Conservation (phyloP, 2,329 filamentous ascomycete genomes). For the Amauroascus verrucosus region DNA sequence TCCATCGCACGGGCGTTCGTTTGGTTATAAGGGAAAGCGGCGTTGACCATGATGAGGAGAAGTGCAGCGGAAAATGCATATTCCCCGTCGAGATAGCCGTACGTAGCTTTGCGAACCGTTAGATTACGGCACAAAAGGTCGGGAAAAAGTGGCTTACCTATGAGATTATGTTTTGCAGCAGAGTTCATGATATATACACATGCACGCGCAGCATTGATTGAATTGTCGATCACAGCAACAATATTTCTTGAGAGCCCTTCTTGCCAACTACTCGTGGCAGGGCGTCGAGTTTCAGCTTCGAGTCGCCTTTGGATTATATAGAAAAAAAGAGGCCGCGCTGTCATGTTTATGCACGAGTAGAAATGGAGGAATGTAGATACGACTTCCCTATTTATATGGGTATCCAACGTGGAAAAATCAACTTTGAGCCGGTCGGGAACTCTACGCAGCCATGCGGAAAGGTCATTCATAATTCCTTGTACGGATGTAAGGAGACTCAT, state of each 20-base stretch:
- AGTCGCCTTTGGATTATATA: slow-evolving; percentile 44
- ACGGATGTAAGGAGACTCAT: slow-evolving; percentile 23
- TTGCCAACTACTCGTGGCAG: slow-evolving; percentile 32
- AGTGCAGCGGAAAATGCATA: slow-evolving; percentile 47
- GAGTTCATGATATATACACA: slow-evolving; percentile 42
- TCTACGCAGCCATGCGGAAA: slow-evolving; percentile 43
- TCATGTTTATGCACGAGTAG: slow-evolving; percentile 51
- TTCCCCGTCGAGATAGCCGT: slow-evolving; percentile 49
- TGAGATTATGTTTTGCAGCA: slow-evolving; percentile 41
- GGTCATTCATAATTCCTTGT: slow-evolving; percentile 41
- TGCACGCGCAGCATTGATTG: slow-evolving; percentile 42
- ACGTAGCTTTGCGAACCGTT: slow-evolving; percentile 36
- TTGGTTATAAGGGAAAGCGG: slow-evolving; percentile 41
- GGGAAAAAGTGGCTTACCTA: slow-evolving; percentile 31
- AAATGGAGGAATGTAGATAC: slow-evolving; percentile 47
- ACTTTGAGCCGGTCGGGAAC: slow-evolving; percentile 42
- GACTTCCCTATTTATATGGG: slow-evolving; percentile 39
- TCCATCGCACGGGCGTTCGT: slow-evolving; percentile 39
- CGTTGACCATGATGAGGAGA: slow-evolving; percentile 46
- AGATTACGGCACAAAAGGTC: not conserved
- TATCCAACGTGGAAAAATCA: slow-evolving; percentile 37
- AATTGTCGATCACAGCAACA: slow-evolving; percentile 44
- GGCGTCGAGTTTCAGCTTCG: slow-evolving; percentile 23
- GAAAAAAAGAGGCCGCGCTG: slow-evolving; percentile 44
- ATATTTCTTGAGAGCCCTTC: slow-evolving; percentile 41